Base-by-base conservation (phyloP, 169 alveolate species). In the Ichthyophthirius multifiliis region DNA sequence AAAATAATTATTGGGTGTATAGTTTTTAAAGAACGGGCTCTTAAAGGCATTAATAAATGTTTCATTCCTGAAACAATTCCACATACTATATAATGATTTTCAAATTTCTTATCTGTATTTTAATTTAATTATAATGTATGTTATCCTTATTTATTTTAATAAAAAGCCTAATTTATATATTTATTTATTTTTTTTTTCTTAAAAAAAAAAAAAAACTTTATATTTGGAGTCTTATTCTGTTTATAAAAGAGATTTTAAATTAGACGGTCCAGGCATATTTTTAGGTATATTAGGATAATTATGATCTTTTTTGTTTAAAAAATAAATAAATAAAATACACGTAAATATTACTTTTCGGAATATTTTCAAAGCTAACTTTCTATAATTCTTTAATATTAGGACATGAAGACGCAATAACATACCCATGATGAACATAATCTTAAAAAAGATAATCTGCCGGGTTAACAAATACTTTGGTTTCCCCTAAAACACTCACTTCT, bases 81-180 rank as follows among this genome's bases (percentile, higher is more conserved):
- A 65, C 94, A 93, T 18, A 93, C 94, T 31, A 93, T 93, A 16
- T 90, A 89, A 63, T 93, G 97, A 63, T 87, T 89, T 63, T 89
- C 95, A 27, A 93, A 84, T 43, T 81, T 89, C 55, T 89, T 83
- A 47, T 90, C 94, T 45, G 89, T 78, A 44, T 75, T 84, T 46
- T 85, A 74, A 5, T 85, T 82, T 30, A 83, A 39, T 1, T 86
- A 87, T 48, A 76, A 82, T 27, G 84, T 44, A 5, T 85, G 75
- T 0, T 87, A 75, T 20, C 82, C 76, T 3, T 88, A 87, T 46
- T 85, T 89, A 31, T 71, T 85, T 79, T 89, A 35, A 84, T 85
- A 47, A 80, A 79, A 74, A 18, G 87, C 84, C 82, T 83, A 77
- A 82, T 84, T 48, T 46, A 76, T 76, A 39, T 75, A 41, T 82